Base-by-base conservation (phyloP, 306 rosid species). In the Cicer bijugum region DNA sequence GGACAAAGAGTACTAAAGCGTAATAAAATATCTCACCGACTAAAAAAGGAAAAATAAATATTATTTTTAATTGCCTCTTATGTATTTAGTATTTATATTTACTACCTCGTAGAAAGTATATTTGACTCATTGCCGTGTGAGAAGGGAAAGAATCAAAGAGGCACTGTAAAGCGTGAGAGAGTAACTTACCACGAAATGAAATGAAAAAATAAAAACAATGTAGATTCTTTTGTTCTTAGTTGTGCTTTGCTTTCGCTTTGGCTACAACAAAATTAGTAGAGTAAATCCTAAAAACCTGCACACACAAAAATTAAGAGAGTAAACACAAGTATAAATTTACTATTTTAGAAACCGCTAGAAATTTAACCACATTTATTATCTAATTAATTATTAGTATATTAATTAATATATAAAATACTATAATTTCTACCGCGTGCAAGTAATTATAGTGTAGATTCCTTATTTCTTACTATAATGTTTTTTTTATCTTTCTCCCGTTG, bases 121-220 rank as follows among this genome's bases (percentile, higher is more conserved):
- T 46, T 46, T 15, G 61, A 69, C 38, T 14, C 2, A 39, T 51
- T 69, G 12, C 16, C 62, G 38, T 52, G 75, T 37, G 38, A 16
- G n/a, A 16, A 12, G 35, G 47, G 37, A 69, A 15, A 69, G 50
- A 69, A 69, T 69, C 63, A 38, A 35, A 37, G n/a, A 38, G 16
- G 46, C 43, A 17, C 12, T 5, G 50, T 9, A 17, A 17, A 37
- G 28, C 20, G 12, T 55, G 59, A 46, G 5, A 9, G 53, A 12
- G 53, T 48, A 5, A 46, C 44, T 67, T 67, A 67, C 72, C 44
- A 46, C 5, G 42, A 67, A 67, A 53, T 53, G 12, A 53, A 53
- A 17, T 53, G 33, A 53, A 17, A 17, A 53, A 53, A 53, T 12
- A 67, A 23, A 2, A 19, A 10, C 39, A 19, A 19, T 2, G 17